A percentile compares a stretch with the other conserved stretches of the same genome.
These are phyloP conservation scores for Balamuthia mandrillaris DNA, from an alignment of 208 protist species.

Conservation along the genomic window DNA sequence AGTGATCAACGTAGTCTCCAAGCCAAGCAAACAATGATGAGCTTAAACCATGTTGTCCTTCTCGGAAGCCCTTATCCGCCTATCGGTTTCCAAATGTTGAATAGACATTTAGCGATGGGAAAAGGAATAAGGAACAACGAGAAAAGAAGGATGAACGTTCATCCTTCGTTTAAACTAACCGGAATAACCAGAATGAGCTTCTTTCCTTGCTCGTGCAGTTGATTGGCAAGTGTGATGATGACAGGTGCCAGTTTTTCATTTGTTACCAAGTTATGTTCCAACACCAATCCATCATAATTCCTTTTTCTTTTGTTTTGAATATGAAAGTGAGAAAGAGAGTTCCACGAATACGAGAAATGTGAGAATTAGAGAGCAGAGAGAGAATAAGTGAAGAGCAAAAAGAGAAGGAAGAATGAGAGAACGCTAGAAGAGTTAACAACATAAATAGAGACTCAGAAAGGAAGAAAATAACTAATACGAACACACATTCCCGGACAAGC, in stretches of 20 bases:
- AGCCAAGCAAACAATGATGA: background rate
- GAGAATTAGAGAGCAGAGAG: background rate
- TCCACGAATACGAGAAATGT: background rate
- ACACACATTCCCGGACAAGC: slow-evolving; percentile 7
- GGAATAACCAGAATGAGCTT: slow-evolving; percentile 34
- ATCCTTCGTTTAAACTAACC: background rate
- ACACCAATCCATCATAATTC: slow-evolving; percentile 21
- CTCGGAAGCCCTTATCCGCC: background rate
- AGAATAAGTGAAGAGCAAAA: background rate
- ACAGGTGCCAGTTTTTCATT: background rate
- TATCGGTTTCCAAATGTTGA: no score
- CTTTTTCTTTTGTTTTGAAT: background rate
- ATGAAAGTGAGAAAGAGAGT: background rate
- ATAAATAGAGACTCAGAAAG: no score
- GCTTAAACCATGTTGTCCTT: background rate
- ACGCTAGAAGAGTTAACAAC: background rate
- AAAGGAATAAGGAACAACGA: background rate
- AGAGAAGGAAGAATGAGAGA: background rate
- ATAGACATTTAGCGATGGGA: background rate
- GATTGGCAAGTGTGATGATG: slow-evolving; percentile 5
- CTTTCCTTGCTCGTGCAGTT: slow-evolving; percentile 9
- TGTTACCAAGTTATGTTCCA: slow-evolving; percentile 21
- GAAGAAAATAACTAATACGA: no score
- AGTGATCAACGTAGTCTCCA: background rate
- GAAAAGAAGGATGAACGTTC: background rate